A percentile compares a stretch with the other conserved stretches of the same genome.
Conservation (phyloP, 1,139 yeast genomes). For the Cylindricascospora bacillispora region DNA sequence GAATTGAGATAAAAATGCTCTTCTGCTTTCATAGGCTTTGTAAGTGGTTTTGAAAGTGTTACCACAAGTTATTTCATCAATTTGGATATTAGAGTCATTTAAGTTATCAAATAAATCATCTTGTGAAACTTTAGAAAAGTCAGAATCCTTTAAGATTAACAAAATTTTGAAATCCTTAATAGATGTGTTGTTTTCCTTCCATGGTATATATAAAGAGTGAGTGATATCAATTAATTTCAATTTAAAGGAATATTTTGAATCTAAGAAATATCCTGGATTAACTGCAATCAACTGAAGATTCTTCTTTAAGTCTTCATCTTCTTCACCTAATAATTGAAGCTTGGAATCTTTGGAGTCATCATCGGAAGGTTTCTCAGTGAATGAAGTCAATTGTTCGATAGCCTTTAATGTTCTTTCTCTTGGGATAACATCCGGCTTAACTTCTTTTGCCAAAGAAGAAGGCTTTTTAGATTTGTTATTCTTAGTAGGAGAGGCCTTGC, state of each 20-base stretch:
- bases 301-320: constrained; percentile 27
- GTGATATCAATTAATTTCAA: constrained; percentile 44
- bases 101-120: constrained; percentile 44
- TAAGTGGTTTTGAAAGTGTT: constrained; percentile 51
- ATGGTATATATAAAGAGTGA: constrained; percentile 21
- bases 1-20: constrained; percentile 45
- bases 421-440: constrained; percentile 1
- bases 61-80: constrained; percentile 34
- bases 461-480: constrained; percentile 2
- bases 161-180: constrained; percentile 47
- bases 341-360: constrained; percentile 24
- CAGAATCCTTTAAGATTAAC: constrained; percentile 40
- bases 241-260: constrained; percentile 51
- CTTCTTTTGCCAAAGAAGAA: constrained; percentile 3
- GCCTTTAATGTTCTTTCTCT: constrained; percentile 29
- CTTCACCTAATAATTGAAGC: constrained; percentile 31
- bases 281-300: constrained; percentile 38
- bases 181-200: constrained; percentile 26
- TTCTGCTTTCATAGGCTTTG: constrained; percentile 58
- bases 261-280: constrained; percentile 10
- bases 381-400: constrained; percentile 39
- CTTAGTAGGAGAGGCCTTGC: neutral
- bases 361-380: constrained; percentile 14
- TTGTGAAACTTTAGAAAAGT: constrained; percentile 25
- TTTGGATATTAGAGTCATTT: constrained; percentile 35